Evolutionary conservation across 306 rosid species (phyloP).

Genomic region (Mucuna pruriens): DNA sequence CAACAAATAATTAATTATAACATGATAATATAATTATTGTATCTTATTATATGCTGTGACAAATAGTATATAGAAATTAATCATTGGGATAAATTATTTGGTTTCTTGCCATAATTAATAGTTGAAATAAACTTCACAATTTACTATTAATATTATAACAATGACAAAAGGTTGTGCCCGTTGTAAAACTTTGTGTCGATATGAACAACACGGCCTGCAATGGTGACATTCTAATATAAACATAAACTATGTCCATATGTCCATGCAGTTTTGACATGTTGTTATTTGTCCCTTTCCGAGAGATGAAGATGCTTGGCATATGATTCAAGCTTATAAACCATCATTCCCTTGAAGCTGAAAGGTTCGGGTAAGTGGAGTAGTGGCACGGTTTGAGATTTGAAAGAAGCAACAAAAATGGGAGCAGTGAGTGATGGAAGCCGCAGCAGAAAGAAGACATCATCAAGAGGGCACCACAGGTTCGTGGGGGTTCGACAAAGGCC

Average conservation of each 20-base stretch:
- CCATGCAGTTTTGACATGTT: conserved; percentile 33
- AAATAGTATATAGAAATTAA: no score
- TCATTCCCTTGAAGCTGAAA: conserved; percentile 18
- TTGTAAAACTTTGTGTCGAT: conserved; percentile 45
- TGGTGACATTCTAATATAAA: conserved; percentile 20
- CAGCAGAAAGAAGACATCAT: conserved; percentile 55
- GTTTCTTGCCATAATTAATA: not conserved
- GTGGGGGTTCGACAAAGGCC: conserved; percentile 85
- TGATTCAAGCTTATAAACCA: conserved; percentile 8
- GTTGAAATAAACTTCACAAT: not conserved
- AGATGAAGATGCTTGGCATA: conserved; percentile 27
- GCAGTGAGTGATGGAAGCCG: conserved; percentile 33
- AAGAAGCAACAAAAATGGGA: conserved; percentile 38
- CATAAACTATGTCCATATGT: not conserved
- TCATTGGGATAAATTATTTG: no score
- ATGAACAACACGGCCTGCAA: conserved; percentile 55
- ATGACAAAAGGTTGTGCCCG: not conserved
- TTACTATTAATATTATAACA: not conserved
- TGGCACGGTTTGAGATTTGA: not conserved
- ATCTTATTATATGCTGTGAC: no score
- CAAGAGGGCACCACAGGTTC: conserved; percentile 70
- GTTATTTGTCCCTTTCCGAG: conserved; percentile 30
- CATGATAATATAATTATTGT: no score
- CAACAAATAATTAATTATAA: no score
- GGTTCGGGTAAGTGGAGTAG: conserved; percentile 30